phyloP scores from a whole-genome alignment of 2,329 filamentous ascomycete genomes.

The Fusarium circinatum region DNA sequence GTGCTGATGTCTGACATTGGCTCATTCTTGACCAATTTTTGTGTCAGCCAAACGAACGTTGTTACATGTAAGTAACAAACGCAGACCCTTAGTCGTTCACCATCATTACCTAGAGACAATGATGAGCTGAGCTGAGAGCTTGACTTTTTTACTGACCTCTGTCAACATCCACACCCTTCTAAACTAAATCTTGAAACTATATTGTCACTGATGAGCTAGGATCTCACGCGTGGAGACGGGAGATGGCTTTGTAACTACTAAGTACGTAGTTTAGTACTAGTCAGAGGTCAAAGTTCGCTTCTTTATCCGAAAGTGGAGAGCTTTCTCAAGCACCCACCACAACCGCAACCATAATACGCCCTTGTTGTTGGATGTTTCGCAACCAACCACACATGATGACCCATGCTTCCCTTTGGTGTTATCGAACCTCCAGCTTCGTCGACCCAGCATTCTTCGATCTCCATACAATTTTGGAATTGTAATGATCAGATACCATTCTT shows the following conservation, averaged over 20 bases:
- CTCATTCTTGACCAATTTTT: background rate
- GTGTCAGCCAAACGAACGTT: background rate
- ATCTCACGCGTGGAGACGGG: conserved; percentile 16
- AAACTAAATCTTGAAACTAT: conserved; percentile 19
- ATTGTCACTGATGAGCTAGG: conserved; percentile 16
- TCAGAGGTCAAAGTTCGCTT: background rate
- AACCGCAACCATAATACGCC: background rate
- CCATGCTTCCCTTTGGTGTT: background rate
- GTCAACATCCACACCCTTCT: background rate
- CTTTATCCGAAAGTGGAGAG: conserved; percentile 9
- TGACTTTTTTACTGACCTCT: background rate
- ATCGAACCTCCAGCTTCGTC: conserved; percentile 7
- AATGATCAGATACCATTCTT: background rate
- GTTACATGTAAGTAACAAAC: conserved; percentile 13
- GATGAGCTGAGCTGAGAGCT: background rate
- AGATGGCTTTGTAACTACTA: background rate
- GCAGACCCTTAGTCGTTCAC: conserved; percentile 8
- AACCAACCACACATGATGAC: conserved; percentile 12
- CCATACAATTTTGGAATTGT: background rate
- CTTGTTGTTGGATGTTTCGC: background rate
- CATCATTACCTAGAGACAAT: background rate
- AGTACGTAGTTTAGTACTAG: no score
- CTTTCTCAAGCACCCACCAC: background rate
- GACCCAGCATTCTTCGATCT: conserved; percentile 7
- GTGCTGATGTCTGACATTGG: background rate